Base-by-base conservation (phyloP, 2,329 filamentous ascomycete genomes). In the Fusarium paranaense region DNA sequence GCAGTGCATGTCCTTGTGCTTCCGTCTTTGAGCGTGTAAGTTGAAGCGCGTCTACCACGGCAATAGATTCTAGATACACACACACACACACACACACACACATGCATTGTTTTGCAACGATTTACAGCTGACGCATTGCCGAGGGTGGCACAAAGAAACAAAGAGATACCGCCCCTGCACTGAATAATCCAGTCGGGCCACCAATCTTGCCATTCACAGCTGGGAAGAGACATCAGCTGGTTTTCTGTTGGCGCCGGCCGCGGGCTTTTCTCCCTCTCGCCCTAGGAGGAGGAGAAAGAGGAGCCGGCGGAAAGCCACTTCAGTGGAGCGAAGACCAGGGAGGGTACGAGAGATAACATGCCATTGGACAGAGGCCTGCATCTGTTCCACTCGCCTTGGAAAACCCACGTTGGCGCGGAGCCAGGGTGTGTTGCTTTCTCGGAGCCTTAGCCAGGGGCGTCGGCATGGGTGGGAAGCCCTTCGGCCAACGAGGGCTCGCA, bases 381-480 rank as follows among this genome's bases (percentile, higher is more conserved):
- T 22, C 52, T 45, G 64, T 59, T 40, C 67, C 64, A 72, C 67
- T 30, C 16, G 16, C 18, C 4, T 32, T 42, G 30, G 30, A 45
- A 58, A 60, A 54, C 37, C 66, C 63, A 30, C 59, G 59, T 52
- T 70, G 66, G 67, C 66, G 70, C 73, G 71, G 67, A 60, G 40
- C 73, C 57, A 69, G 73, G 71, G 68, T 75, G 38, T 61, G 56
- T 65, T 70, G 66, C 69, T 72, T 56, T 76, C 65, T 70, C 67
- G 58, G 61, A 32, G 67, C 50, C 57, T 67, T 75, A 75, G 70
- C 75, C 75, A 78, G 75, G 75, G 75, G 69, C 35, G 32, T 42
- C 32, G 47, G 40, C 42, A 32, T 20, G 50, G 38, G 59, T 33
- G 30, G 42, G 38, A 70, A 58, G 62, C 25, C 32, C 56, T 45